phyloP scores from a whole-genome alignment of 768 basidiomycete species.

The Macrolepiota albuminosa region DNA sequence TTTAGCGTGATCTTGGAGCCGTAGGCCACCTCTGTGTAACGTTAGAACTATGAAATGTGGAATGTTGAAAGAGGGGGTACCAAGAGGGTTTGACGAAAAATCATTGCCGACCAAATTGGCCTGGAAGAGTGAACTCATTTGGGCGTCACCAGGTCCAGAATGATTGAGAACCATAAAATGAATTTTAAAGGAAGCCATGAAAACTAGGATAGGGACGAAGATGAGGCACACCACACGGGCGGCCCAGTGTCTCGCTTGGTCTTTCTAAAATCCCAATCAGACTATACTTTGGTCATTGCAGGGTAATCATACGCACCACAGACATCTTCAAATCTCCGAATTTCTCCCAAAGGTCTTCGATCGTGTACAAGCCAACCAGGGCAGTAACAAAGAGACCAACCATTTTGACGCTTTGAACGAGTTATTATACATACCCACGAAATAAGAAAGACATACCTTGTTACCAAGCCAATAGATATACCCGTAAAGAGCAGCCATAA shows the following conservation, averaged over 20 bases:
- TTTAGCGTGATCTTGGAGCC: constrained; percentile 92
- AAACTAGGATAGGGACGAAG: constrained; percentile 85
- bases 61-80: constrained; percentile 31
- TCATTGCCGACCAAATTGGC: constrained; percentile 94
- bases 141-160: constrained; percentile 93
- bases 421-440: not conserved
- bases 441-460: constrained; percentile 47
- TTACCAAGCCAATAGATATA: constrained; percentile 92
- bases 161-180: constrained; percentile 95
- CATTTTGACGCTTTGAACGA: constrained; percentile 76
- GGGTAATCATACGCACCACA: constrained; percentile 47
- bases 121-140: constrained; percentile 99
- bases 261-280: constrained; percentile 46
- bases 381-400: constrained; percentile 94
- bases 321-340: constrained; percentile 95
- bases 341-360: constrained; percentile 98
- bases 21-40: constrained; percentile 66
- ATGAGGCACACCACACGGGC: constrained; percentile 86
- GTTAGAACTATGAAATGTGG: not conserved
- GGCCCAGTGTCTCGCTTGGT: constrained; percentile 87
- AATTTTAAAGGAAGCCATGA: constrained; percentile 92
- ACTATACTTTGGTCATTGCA: not conserved
- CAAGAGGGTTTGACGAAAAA: constrained; percentile 85
- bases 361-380: constrained; percentile 91
- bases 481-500: constrained; percentile 91